Conservation (phyloP, 2,329 filamentous ascomycete species). For the Phoma sp. region DNA sequence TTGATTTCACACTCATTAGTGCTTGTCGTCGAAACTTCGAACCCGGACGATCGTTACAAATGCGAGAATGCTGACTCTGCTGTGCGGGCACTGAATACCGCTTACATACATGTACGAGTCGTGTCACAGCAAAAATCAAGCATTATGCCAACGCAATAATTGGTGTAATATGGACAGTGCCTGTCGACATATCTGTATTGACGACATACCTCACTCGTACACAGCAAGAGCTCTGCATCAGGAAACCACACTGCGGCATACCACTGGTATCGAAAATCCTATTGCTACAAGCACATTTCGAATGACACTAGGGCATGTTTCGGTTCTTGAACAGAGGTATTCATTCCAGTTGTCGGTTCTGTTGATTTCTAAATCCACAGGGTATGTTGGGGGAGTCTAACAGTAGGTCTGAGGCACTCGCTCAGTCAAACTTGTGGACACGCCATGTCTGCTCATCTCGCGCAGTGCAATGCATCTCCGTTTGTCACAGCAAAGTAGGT, state of each 20-base stretch:
- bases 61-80: background rate
- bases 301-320: too few species aligned
- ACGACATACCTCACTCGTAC: background rate
- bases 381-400: too few species aligned
- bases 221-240: background rate
- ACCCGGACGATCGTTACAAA: background rate
- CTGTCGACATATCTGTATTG: background rate
- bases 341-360: too few species aligned
- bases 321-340: too few species aligned
- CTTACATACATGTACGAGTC: background rate
- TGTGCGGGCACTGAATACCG: background rate
- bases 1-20: background rate
- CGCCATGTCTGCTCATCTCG: too few species aligned
- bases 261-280: too few species aligned
- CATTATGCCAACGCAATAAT: background rate
- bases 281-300: too few species aligned
- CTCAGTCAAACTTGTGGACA: too few species aligned
- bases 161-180: too few species aligned
- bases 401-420: too few species aligned
- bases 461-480: background rate
- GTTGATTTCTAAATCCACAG: too few species aligned
- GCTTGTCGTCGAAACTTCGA: background rate
- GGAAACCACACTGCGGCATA: background rate
- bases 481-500: background rate
- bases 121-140: too few species aligned